These are phyloP conservation scores for Rhizopus delemar DNA, from an alignment of 371 early-diverging fungal species.

Conservation along the genomic window DNA sequence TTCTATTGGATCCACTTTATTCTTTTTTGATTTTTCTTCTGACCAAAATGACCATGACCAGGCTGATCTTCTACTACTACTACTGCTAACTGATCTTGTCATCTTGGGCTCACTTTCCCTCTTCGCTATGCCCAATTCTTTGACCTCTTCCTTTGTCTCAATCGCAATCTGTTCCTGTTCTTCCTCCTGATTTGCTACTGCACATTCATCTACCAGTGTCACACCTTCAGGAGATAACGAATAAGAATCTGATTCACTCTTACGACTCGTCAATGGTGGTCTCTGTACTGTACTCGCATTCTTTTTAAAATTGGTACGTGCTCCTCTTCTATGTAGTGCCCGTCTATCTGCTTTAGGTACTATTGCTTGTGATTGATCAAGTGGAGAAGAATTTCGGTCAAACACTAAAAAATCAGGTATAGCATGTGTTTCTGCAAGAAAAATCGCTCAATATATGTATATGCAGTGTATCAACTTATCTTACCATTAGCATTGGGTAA, in stretches of 20 bases:
- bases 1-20: slow-evolving; percentile 18
- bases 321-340: slow-evolving; percentile 50
- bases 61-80: slow-evolving; percentile 20
- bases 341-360: slow-evolving; percentile 48
- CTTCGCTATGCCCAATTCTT: slow-evolving; percentile 18
- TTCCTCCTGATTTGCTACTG: background rate
- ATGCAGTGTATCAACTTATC: slow-evolving; percentile 1
- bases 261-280: slow-evolving; percentile 9
- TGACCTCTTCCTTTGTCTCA: slow-evolving; percentile 12
- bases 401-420: slow-evolving; percentile 48
- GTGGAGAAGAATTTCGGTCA: slow-evolving; percentile 53
- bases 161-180: background rate
- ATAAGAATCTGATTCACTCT: slow-evolving; percentile 20
- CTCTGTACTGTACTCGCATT: background rate
- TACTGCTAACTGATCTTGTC: slow-evolving; percentile 6
- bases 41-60: slow-evolving; percentile 49
- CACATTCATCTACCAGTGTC: slow-evolving; percentile 6
- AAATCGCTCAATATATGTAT: slow-evolving; percentile 4
- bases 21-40: slow-evolving; percentile 37
- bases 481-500: slow-evolving; percentile 45
- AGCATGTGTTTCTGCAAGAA: slow-evolving; percentile 10
- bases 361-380: slow-evolving; percentile 49
- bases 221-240: slow-evolving; percentile 10
- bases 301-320: slow-evolving; percentile 41
- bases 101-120: slow-evolving; percentile 1